phyloP scores from a whole-genome alignment of 2,329 filamentous ascomycete species.

The Fusarium burgessii region DNA sequence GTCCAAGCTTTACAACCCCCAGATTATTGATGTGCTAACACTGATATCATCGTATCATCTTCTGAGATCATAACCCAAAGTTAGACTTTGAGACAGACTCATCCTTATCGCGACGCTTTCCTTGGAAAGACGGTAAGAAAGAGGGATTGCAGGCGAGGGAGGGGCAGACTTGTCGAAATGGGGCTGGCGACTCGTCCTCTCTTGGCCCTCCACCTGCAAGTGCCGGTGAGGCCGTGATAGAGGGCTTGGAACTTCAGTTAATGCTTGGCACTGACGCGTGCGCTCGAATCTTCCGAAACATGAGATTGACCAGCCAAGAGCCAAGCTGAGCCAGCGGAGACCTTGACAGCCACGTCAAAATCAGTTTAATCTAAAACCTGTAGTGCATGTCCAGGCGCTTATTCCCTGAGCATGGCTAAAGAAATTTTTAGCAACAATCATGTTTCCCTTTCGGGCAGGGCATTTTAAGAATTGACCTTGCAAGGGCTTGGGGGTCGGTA shows the following conservation, averaged over 20 bases:
- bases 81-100: constrained; percentile 19
- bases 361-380: constrained; percentile 21
- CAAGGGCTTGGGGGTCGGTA: constrained; percentile 31
- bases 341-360: constrained; percentile 22
- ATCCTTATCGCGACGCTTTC: constrained; percentile 1
- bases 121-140: not conserved
- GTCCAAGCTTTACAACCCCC: constrained; percentile 10
- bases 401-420: constrained; percentile 5
- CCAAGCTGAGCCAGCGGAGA: constrained; percentile 18
- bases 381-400: constrained; percentile 5
- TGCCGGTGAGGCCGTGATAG: constrained; percentile 36
- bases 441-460: constrained; percentile 23
- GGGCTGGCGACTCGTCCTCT: constrained; percentile 20
- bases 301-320: constrained; percentile 23
- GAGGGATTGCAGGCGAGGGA: not conserved
- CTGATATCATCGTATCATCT: constrained; percentile 36
- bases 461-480: constrained; percentile 14
- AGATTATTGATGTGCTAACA: constrained; percentile 13
- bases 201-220: constrained; percentile 41
- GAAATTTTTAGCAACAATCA: constrained; percentile 13
- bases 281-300: constrained; percentile 22
- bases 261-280: constrained; percentile 47
- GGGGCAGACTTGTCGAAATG: constrained; percentile 17
- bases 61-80: constrained; percentile 25
- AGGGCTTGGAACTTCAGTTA: constrained; percentile 15